Evolutionary conservation across 1,284 basidiomycete species (phyloP).

Genomic region (Marasmius sp.): DNA sequence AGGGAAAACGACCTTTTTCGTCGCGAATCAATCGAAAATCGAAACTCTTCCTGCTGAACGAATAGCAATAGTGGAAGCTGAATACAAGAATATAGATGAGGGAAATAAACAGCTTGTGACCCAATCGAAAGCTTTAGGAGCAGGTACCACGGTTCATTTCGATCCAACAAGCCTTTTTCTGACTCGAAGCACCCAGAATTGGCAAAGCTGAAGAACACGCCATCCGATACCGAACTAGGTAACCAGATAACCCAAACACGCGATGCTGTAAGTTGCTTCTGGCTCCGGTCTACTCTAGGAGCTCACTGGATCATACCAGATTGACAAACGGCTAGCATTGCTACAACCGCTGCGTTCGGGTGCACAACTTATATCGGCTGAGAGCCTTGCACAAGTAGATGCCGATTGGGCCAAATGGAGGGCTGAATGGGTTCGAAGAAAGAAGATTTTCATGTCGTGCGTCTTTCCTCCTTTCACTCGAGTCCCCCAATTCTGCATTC

Average conservation of each 20-base stretch:
- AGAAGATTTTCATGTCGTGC: constrained; percentile 68
- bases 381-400: constrained; percentile 62
- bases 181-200: constrained; percentile 49
- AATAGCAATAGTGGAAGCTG: constrained; percentile 54
- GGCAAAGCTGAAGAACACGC: constrained; percentile 55
- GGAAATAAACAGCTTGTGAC: constrained; percentile 53
- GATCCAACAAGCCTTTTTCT: constrained; percentile 4
- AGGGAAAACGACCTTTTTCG: constrained; percentile 86
- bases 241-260: constrained; percentile 44
- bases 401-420: constrained; percentile 72
- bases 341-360: constrained; percentile 69
- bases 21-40: constrained; percentile 70
- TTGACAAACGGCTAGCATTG: constrained; percentile 43
- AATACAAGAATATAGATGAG: constrained; percentile 58
- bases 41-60: constrained; percentile 59
- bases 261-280: constrained; percentile 36
- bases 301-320: constrained; percentile 35
- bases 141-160: constrained; percentile 41
- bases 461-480: constrained; percentile 22
- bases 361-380: constrained; percentile 61
- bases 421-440: constrained; percentile 67
- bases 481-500: neutral
- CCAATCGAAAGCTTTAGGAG: constrained; percentile 48
- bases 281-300: neutral
- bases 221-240: constrained; percentile 68